Evolutionary conservation across 441 rosid genomes (phyloP).

Genomic region (Cnidoscolus chayamansa): DNA sequence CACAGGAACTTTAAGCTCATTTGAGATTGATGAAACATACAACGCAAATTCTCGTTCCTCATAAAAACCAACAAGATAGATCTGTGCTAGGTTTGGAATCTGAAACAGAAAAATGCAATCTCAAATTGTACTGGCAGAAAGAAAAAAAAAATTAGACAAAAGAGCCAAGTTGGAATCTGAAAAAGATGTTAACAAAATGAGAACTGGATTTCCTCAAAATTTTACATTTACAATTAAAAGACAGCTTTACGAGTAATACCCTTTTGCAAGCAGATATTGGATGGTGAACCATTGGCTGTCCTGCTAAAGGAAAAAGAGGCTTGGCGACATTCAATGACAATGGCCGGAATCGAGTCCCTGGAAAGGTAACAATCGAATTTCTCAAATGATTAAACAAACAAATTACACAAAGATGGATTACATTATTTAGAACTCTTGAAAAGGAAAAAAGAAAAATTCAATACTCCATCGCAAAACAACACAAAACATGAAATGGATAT

Average conservation of each 20-base stretch:
- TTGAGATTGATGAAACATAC: conserved; percentile 81
- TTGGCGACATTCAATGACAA: conserved; percentile 74
- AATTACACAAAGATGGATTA: not conserved
- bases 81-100: conserved; percentile 74
- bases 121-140: not conserved
- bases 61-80: conserved; percentile 77
- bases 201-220: conserved; percentile 15
- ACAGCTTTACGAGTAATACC: conserved; percentile 37
- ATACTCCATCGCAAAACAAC: not conserved
- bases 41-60: conserved; percentile 80
- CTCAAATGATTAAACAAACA: conserved; percentile 8
- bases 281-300: conserved; percentile 96
- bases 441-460: not conserved
- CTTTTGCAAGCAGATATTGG: conserved; percentile 89
- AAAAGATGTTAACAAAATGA: conserved; percentile 27
- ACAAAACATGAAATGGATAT: not conserved
- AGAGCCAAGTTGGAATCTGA: conserved; percentile 28
- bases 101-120: conserved; percentile 27
- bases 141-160: not conserved
- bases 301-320: conserved; percentile 84
- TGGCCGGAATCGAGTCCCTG: conserved; percentile 87
- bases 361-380: not conserved
- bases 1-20: conserved; percentile 76
- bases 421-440: not conserved
- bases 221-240: conserved; percentile 5